Base-by-base conservation (phyloP, 805 yeast species). In the Saccharomycopsis lassenensis region DNA sequence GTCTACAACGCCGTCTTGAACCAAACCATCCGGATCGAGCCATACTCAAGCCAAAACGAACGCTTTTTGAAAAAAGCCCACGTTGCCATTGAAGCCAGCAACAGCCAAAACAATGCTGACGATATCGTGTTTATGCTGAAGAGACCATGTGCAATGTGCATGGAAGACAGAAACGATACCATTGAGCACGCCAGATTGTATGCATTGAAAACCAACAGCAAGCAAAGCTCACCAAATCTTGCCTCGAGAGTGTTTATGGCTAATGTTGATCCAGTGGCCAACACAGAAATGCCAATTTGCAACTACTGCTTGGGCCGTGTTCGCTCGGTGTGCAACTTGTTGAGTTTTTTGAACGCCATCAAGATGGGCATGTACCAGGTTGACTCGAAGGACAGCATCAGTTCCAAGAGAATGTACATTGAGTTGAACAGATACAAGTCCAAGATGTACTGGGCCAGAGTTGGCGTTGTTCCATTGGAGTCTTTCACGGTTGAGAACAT, bases 41-140 rank as follows among this genome's bases (percentile, higher is more conserved):
- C 97, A 0, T 69, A 86, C 6, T 74, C 83, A 37, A 86, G 87
- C 0, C 67, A 77, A 25, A 85, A 86, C 49, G 91, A 80, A 54
- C 70, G 12, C 19, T 5, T 8, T 4, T 10, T 30, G 5, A 30
- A 19, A 16, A 20, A 18, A 19, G 24, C 23, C 15, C 7, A 26
- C 11, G 7, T 26, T 29, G 21, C 12, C 15, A n/a, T 7, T n/a
- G 7, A 7, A 11, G 14, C 29, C 15, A 19, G 36, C 5, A 19
- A 22, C 10, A 29, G 34, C 33, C 30, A 40, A 25, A 33, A 37
- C 10, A 29, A 12, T 19, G 33, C 35, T 21, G 29, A 29, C 25
- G 35, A 28, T 11, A 25, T 28, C 20, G 23, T 22, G 28, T 8
- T 5, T 11, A 21, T 29, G 18, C 27, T 26, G 12, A 27, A 29